Evolutionary conservation across 2,329 filamentous ascomycete species (phyloP).

Genomic region (Acrodontium crateriforme): DNA sequence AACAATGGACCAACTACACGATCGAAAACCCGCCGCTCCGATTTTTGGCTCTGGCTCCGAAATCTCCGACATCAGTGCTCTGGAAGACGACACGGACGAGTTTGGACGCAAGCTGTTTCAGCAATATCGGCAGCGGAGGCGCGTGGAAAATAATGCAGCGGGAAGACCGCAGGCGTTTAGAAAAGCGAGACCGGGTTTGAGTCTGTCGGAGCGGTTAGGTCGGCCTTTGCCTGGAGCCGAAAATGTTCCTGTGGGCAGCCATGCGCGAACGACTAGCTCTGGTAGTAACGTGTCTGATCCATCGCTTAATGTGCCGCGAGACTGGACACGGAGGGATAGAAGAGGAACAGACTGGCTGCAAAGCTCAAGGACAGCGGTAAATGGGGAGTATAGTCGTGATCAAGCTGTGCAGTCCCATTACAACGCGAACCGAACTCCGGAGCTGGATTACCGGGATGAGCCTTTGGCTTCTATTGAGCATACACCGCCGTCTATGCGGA

Average conservation of each 20-base stretch:
- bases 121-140: slow-evolving; percentile 28
- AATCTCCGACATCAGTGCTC: slow-evolving; percentile 22
- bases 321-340: slow-evolving; percentile 35
- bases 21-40: slow-evolving; percentile 10
- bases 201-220: slow-evolving; percentile 11
- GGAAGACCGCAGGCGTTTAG: slow-evolving; percentile 24
- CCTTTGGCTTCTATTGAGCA: slow-evolving; percentile 28
- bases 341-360: slow-evolving; percentile 24
- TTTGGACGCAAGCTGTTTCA: slow-evolving; percentile 33
- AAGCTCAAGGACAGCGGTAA: slow-evolving; percentile 10
- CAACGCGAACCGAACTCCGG: slow-evolving; percentile 14
- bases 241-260: slow-evolving; percentile 1
- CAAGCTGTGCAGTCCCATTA: slow-evolving; percentile 2
- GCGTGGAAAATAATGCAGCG: slow-evolving; percentile 23
- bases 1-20: slow-evolving; percentile 14
- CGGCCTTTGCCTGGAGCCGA: slow-evolving; percentile 7
- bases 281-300: slow-evolving; percentile 28
- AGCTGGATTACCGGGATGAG: slow-evolving; percentile 22
- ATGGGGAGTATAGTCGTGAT: slow-evolving; percentile 9
- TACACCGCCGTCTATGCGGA: slow-evolving; percentile 26
- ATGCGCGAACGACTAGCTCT: slow-evolving; percentile 9
- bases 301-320: slow-evolving; percentile 29
- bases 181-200: slow-evolving; percentile 28
- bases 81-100: slow-evolving; percentile 33
- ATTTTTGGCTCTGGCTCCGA: slow-evolving; percentile 8